Evolutionary conservation across 768 basidiomycete genomes (phyloP), one percentile per base, ranked within the genome.

Genomic region (Boletus vinaceobasis): DNA sequence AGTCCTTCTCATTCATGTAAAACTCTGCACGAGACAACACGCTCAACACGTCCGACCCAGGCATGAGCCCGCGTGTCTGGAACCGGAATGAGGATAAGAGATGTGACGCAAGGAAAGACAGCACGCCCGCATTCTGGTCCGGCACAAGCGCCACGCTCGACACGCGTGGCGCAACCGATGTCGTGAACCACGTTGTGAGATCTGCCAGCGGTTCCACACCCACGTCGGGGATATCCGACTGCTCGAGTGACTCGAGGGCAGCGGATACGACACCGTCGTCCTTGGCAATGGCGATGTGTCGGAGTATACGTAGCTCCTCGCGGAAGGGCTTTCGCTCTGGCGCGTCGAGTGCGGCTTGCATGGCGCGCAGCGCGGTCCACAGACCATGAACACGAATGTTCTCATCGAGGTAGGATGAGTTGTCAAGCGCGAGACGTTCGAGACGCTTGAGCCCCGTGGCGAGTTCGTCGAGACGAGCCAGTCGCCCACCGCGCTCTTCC

Each of bases 401-500:
- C 72, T 97, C 94, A 66, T 96, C 93, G 50, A 98, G 86, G 61
- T 91, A 89, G 17, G 78, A 74, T 4, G 89, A 90, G 73, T 98
- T 98, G 73, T 96, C 94, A 31, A 96, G 80, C 0, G 94, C 88
- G 55, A 97, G 79, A 55, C 90, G 85, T 71, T 97, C 93, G 31
- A 99, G 84, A 58, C 90, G 87, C 71, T 97, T 95, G 60, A 98
- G 75, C 44, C 88, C 87, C 6, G 89, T 84, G 10, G 93, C 87
- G 44, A 99, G 86, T 69, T 95, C 90, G 65, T 96, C 93, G 33
- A 99, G 85, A 72, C 94, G 97, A 43, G 93, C 89, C 10, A 99
- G 81, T 51, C 97, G 88, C 13, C 94, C 94, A 15, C 93, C 93
- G 42, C 97, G 93, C 72, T 99, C 97, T 66, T 93, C 84, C 73